Percentiles rank a stretch among this genome's conserved stretches.
These are phyloP conservation scores for Brassica hybrid DNA, from an alignment of 441 rosid species.

Conservation along the genomic window DNA sequence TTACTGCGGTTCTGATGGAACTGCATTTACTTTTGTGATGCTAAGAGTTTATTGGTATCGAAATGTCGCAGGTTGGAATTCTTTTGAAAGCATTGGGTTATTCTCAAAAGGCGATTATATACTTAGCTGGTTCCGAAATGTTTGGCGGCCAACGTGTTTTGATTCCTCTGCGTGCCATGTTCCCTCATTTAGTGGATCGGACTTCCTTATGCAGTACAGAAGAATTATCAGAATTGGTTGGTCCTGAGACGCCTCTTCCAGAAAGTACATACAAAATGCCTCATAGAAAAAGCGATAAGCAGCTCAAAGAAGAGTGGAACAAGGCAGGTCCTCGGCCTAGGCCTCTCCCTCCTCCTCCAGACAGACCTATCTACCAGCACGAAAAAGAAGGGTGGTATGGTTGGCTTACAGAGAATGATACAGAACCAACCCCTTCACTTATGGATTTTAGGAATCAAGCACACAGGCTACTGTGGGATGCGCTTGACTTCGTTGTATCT, in stretches of 20 bases:
- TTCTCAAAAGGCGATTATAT: slow-evolving; percentile 79
- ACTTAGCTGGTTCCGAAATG: slow-evolving; percentile 91
- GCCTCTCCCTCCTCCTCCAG: slow-evolving; percentile 99
- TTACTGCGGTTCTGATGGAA: slow-evolving; percentile 9
- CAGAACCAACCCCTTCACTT: slow-evolving; percentile 82
- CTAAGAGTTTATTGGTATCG: slow-evolving; percentile 24
- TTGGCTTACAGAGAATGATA: slow-evolving; percentile 83
- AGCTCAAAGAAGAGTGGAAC: slow-evolving; percentile 87
- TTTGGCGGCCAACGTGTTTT: slow-evolving; percentile 96
- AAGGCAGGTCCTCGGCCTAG: slow-evolving; percentile 98
- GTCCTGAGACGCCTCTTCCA: slow-evolving; percentile 84
- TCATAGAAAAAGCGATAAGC: slow-evolving; percentile 66
- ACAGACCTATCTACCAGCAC: slow-evolving; percentile 86
- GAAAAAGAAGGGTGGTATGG: slow-evolving; percentile 99
- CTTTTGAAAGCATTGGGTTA: slow-evolving; percentile 93
- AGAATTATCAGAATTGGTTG: slow-evolving; percentile 78
- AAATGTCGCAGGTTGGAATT: slow-evolving; percentile 83
- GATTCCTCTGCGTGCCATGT: slow-evolving; percentile 95
- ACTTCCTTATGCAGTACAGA: slow-evolving; percentile 76
- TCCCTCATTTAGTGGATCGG: slow-evolving; percentile 75
- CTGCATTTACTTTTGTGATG: slow-evolving; percentile 25
- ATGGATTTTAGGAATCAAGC: slow-evolving; percentile 83
- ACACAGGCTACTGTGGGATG: slow-evolving; percentile 94
- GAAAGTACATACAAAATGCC: slow-evolving; percentile 53
- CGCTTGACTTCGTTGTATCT: slow-evolving; percentile 90